Evolutionary conservation across 306 rosid genomes (phyloP).

Genomic region (Phaseolus lunatus): DNA sequence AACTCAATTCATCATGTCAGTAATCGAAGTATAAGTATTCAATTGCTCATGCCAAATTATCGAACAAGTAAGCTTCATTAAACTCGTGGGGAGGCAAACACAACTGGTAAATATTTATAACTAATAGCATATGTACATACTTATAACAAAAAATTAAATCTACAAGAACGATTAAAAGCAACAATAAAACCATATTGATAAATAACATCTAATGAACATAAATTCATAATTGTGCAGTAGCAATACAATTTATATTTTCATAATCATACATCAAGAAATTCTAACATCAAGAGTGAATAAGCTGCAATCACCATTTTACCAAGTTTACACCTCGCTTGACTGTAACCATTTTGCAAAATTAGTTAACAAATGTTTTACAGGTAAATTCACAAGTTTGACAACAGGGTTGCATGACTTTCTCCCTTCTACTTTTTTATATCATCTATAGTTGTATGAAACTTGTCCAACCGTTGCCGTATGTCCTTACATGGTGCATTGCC

Average conservation of each 20-base stretch:
- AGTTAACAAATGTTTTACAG: not conserved
- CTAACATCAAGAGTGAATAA: not conserved
- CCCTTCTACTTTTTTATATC: not conserved
- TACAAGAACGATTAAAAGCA: not conserved
- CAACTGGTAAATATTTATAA: not conserved
- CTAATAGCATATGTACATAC: not conserved
- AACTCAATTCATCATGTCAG: conserved; percentile 2
- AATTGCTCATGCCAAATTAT: conserved; percentile 28
- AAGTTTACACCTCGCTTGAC: not conserved
- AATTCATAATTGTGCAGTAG: conserved; percentile 5
- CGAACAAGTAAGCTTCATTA: too few relatives aligned
- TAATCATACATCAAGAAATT: too few relatives aligned
- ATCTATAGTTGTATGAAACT: not conserved
- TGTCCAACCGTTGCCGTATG: too few relatives aligned
- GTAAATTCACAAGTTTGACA: not conserved
- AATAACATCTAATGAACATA: not conserved
- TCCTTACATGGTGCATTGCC: too few relatives aligned
- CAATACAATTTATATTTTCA: not conserved
- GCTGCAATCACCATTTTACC: not conserved
- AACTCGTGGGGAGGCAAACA: too few relatives aligned
- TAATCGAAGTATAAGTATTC: conserved; percentile 9
- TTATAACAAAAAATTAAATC: not conserved
- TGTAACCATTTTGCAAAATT: not conserved
- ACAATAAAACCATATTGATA: not conserved
- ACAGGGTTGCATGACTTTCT: conserved; percentile 21